Percentiles rank a stretch among this genome's conserved stretches.
Conservation (phyloP, 2,329 filamentous ascomycete species). For the Colletotrichum tropicale region DNA sequence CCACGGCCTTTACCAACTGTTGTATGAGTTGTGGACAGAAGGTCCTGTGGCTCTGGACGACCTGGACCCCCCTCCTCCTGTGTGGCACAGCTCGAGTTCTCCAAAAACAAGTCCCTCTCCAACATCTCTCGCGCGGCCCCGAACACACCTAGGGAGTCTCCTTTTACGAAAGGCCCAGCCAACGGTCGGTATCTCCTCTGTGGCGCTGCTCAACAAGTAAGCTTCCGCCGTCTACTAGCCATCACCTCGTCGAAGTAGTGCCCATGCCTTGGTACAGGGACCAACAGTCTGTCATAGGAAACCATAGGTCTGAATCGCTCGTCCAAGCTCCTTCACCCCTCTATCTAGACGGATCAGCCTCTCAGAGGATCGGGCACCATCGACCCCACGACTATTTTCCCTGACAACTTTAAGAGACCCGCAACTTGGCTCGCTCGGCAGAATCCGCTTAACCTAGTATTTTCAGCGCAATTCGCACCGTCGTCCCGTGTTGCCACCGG, state of each 20-base stretch:
- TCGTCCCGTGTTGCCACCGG: neutral
- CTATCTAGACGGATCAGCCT: neutral
- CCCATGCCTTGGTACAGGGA: constrained; percentile 3
- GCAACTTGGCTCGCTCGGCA: neutral
- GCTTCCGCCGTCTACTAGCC: neutral
- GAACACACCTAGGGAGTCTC: neutral
- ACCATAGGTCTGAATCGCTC: neutral
- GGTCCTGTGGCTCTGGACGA: constrained; percentile 10
- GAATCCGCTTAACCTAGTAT: neutral
- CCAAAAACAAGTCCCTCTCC: neutral
- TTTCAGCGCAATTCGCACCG: neutral
- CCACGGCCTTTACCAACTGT: constrained; percentile 4
- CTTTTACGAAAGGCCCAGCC: neutral
- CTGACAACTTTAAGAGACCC: neutral
- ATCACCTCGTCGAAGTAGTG: neutral
- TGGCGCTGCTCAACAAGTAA: neutral
- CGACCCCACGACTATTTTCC: neutral
- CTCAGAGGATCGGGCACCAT: neutral
- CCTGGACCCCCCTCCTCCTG: neutral
- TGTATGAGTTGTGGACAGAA: neutral
- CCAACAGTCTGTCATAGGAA: neutral
- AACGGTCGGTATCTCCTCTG: neutral
- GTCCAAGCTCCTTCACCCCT: neutral
- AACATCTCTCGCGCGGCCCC: neutral
- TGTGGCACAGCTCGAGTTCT: neutral